Percentiles rank a stretch among this genome's conserved stretches.
Conservation (phyloP, 371 early-diverging fungal genomes). For the Lichtheimia corymbifera region DNA sequence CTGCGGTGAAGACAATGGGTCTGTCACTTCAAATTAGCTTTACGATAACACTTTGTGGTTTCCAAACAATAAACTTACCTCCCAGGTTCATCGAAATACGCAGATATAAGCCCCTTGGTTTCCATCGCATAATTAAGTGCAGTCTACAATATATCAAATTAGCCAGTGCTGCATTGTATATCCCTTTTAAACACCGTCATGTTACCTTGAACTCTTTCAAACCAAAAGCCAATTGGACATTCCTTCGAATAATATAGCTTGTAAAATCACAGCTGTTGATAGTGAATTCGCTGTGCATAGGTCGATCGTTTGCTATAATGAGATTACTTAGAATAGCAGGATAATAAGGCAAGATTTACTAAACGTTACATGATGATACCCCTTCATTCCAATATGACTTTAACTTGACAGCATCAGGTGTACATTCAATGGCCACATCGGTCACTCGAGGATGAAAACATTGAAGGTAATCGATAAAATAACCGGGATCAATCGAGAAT, state of each 20-base stretch:
- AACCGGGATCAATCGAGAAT: slow-evolving; percentile 16
- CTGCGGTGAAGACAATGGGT: slow-evolving; percentile 15
- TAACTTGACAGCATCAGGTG: slow-evolving; percentile 13
- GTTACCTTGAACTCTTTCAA: slow-evolving; percentile 23
- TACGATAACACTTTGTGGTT: slow-evolving; percentile 8
- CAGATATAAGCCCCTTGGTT: slow-evolving; percentile 4
- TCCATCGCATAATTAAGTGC: slow-evolving; percentile 17
- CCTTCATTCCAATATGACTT: slow-evolving; percentile 12
- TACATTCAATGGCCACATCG: slow-evolving; percentile 18
- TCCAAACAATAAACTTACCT: slow-evolving; percentile 8
- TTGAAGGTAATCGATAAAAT: slow-evolving; percentile 14
- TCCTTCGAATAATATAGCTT: slow-evolving; percentile 7
- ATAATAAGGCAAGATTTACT: too few relatives aligned
- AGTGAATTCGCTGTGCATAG: slow-evolving; percentile 21
- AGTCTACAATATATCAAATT: slow-evolving; percentile 9
- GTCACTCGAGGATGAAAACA: slow-evolving; percentile 14
- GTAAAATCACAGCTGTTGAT: slow-evolving; percentile 19
- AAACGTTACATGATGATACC: too few relatives aligned
- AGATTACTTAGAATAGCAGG: background rate
- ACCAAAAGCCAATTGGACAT: slow-evolving; percentile 14
- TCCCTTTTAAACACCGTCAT: background rate
- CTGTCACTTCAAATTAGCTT: slow-evolving; percentile 11
- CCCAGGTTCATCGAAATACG: slow-evolving; percentile 19
- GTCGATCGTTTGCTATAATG: slow-evolving; percentile 4
- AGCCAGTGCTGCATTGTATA: background rate